Evolutionary conservation across 2,329 filamentous ascomycete genomes (phyloP), one percentile per base, ranked within the genome.

Genomic region (Diaporthe aspalathi): DNA sequence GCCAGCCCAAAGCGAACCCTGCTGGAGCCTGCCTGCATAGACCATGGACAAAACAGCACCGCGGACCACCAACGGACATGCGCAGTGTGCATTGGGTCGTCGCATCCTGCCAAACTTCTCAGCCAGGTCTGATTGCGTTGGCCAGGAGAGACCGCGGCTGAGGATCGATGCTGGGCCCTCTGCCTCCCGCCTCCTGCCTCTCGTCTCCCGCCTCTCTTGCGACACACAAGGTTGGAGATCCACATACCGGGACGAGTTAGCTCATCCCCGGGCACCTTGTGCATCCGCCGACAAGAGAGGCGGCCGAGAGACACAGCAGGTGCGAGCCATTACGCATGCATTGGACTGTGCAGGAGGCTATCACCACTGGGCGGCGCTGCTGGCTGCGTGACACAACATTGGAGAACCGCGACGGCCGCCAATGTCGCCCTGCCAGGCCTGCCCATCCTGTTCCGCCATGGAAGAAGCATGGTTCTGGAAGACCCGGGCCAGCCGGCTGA

Each of bases 81-180:
- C 20, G 66, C 53, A 50, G 16, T 16, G 29, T 35, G 56, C 66
- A 60, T 50, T 16, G 22, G 35, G 35, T 38, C 35, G 22, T 43
- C 27, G 54, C 56, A 60, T 60, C 67, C 67, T 68, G 43, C 67
- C 67, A 52, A n/a, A 68, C 35, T 68, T 57, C 67, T 68, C 67
- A 60, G 67, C 67, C 67, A 60, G 67, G 53, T 60, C 43, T 50
- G 22, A 9, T 50, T 22, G 29, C n/a, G 16, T 24, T 40, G 43
- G 43, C 52, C 67, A 14, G 8, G 22, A 29, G 29, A 43, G 53
- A 50, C 67, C 60, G 45, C 45, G 60, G 49, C 57, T 63, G 57
- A 63, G 57, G 43, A 35, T 49, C 20, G 20, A 14, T 7, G 43
- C 35, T 35, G 20, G 56, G 43, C 60, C 60, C 43, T 63, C 56